A percentile compares a stretch with the other conserved stretches of the same genome.
Evolutionary conservation across 2,329 filamentous ascomycete species (phyloP).

Genomic region (Aspergillus sp.): DNA sequence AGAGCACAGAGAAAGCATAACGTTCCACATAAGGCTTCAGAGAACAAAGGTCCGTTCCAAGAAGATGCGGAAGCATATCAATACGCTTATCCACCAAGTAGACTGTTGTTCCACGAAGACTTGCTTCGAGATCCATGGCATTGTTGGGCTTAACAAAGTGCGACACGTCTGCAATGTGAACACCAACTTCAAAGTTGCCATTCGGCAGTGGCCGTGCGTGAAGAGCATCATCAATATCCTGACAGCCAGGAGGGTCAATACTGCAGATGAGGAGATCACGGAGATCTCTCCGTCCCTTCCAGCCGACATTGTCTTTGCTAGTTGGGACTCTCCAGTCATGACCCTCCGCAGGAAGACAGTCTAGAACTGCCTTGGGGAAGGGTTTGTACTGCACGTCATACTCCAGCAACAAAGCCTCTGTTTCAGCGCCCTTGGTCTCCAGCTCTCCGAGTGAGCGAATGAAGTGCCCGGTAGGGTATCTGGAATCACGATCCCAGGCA

Average conservation of each 20-base stretch:
- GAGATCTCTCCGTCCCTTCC: conserved; percentile 80
- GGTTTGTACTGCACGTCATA: conserved; percentile 97
- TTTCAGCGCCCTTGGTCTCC: conserved; percentile 96
- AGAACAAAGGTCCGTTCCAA: conserved; percentile 94
- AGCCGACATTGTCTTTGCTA: conserved; percentile 77
- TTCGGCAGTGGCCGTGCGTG: conserved; percentile 83
- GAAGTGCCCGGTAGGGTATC: conserved; percentile 91
- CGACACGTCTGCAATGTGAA: conserved; percentile 99
- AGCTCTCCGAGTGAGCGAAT: conserved; percentile 88
- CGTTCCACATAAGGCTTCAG: conserved; percentile 97
- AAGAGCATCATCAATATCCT: conserved; percentile 96
- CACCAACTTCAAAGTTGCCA: conserved; percentile 92
- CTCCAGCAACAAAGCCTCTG: conserved; percentile 87
- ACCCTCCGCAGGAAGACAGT: conserved; percentile 86
- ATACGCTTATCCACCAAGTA: conserved; percentile 99
- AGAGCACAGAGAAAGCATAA: conserved; percentile 78
- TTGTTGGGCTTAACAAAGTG: conserved; percentile 97
- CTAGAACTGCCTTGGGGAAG: conserved; percentile 91
- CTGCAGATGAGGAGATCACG: conserved; percentile 88
- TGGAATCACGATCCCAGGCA: conserved; percentile 88
- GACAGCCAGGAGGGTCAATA: conserved; percentile 92
- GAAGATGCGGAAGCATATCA: conserved; percentile 95
- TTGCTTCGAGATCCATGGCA: conserved; percentile 94
- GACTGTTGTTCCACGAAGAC: conserved; percentile 89
- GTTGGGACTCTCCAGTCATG: conserved; percentile 90